Evolutionary conservation across 148 eudicot genomes (phyloP), one percentile per base, ranked within the genome.

Genomic region (Gaultheria prostrata): DNA sequence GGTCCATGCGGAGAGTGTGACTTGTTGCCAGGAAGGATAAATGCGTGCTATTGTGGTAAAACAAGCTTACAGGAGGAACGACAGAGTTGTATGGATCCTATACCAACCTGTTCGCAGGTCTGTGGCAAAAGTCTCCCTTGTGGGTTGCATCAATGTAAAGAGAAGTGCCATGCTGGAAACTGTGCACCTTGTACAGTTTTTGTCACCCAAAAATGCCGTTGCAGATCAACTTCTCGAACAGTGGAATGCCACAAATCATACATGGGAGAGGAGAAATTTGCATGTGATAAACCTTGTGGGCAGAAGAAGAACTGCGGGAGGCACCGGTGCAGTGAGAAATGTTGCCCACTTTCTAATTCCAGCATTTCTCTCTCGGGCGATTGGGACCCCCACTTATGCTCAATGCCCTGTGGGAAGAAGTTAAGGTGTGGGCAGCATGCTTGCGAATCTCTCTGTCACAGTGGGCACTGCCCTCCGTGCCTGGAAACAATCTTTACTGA

Each of bases 391-490:
- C 98, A 97, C 78, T 87, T 97, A 75, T 97, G 99, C 79, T 89
- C 96, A 21, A 97, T 93, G 89, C 87, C 93, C 4, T 97, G 99
- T 86, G 99, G 90, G 76, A 97, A 97, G 92, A 95, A 92, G 91
- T 87, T 95, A 61, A 91, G 95, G 79, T 95, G 99, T 80, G 99
- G 99, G 83, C 95, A 97, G 84, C 98, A 97, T 88, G 86, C 95
- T 14, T 95, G 99, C 43, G 88, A 81, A n/a, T 89, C 94, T 8
- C 86, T 90, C 54, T 97, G 98, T 88, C 98, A 95, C 85, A 93
- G 98, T 85, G 99, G 99, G 14, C 99, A 97, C 76, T 97, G 99
- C 78, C 97, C 99, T 87, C 98, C 97, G 18, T 97, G 99, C 89
- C 87, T 91, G 20, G 99, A 97, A 87, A 94, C 96, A 12, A 92